Base-by-base conservation (phyloP, 202 grass and related monocot genomes). In the Miscanthus sacchariflorus region DNA sequence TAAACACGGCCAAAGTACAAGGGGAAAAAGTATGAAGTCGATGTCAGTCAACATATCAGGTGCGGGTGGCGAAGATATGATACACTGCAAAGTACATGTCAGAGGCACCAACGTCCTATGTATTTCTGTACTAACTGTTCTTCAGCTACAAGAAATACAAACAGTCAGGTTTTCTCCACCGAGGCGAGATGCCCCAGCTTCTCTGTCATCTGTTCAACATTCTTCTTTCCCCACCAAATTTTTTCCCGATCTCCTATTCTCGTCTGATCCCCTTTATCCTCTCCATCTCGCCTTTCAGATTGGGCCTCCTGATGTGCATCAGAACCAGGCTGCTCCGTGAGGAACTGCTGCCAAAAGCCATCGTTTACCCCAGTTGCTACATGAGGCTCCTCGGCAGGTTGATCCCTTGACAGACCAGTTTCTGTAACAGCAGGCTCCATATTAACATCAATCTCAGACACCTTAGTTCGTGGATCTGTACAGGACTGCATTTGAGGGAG, bases 331-430 rank as follows among this genome's bases (percentile, higher is more conserved):
- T 90, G 94, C 86, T 99, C 97, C 14, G 90, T 93, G 87, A 97
- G 93, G 88, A 99, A 97, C 82, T 99, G 97, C 82, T 93, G 84
- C 97, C 97, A 97, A 83, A 99, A 99, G 9, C 91, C 81, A 87
- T 99, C 97, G 3, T 96, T 99, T 82, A 81, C 74, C 2, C 93
- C 97, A 45, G 92, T 8, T 79, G 80, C 18, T 3, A 87, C 78
- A 19, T 58, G 54, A 43, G 71, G 64, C 38, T 80, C 79, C 49
- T 87, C 75, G 1, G 6, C 40, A 59, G 74, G 75, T 88, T 79
- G 77, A 74, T 95, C 91, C 81, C 88, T 93, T 25, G 91, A 89
- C 46, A 76, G 90, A 79, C 87, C 90, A 14, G 45, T 78, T 88
- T 99, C 93, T 72, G 86, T 81, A 85, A 87, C 82, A 83, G 83